Conservation (phyloP, 108 stramenopile species). For the Conticribra weissflogii region DNA sequence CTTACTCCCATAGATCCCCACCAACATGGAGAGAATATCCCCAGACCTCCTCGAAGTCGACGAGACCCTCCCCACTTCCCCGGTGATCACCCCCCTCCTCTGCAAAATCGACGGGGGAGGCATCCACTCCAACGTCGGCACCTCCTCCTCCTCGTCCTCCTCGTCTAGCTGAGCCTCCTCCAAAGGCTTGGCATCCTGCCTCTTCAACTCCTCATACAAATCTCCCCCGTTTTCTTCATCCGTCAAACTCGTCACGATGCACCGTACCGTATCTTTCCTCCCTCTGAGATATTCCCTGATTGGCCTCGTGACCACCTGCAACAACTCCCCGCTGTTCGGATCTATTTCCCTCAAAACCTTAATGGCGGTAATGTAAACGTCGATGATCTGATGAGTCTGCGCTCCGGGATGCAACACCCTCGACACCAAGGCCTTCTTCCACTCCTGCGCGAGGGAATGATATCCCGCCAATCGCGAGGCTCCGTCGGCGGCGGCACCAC, state of each 20-base stretch:
- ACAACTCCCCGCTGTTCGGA: constrained; percentile 84
- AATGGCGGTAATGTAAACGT: constrained; percentile 95
- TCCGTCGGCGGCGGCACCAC: too few relatives aligned
- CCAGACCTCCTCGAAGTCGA: constrained; percentile 45
- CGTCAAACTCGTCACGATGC: constrained; percentile 95
- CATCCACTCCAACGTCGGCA: constrained; percentile 73
- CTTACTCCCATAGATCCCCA: constrained; percentile 98
- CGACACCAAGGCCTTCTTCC: constrained; percentile 57
- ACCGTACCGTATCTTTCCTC: constrained; percentile 91
- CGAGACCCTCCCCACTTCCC: constrained; percentile 40
- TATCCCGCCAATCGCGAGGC: constrained; percentile 35
- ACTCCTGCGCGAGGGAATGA: constrained; percentile 47
- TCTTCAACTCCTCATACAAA: constrained; percentile 92
- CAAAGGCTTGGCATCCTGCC: constrained; percentile 83
- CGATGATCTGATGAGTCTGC: constrained; percentile 93
- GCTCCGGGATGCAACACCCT: constrained; percentile 96
- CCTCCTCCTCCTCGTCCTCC: constrained; percentile 76
- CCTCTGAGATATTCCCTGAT: constrained; percentile 86
- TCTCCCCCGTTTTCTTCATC: constrained; percentile 90
- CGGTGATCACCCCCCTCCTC: constrained; percentile 53
- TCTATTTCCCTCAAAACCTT: constrained; percentile 86
- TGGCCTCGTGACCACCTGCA: constrained; percentile 87
- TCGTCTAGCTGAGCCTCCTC: constrained; percentile 71
- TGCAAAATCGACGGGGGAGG: constrained; percentile 78
- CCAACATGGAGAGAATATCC: constrained; percentile 95